Base-by-base conservation (phyloP, 148 eudicot species). In the Simmondsia chinensis region DNA sequence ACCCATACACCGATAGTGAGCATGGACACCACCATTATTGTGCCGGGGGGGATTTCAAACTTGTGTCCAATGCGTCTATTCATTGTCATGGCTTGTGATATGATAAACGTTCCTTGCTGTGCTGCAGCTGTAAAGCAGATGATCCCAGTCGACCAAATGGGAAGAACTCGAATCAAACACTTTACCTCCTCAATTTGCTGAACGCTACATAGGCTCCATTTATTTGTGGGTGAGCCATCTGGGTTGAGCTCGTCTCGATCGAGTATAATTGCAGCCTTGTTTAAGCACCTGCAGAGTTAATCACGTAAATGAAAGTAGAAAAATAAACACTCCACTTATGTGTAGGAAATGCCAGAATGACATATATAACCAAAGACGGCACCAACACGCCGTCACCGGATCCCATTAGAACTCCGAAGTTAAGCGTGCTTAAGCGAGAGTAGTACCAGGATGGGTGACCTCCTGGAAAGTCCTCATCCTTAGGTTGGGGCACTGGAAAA, bases 1-100 rank as follows among this genome's bases (percentile, higher is more conserved):
- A 71, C 20, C 57, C 56, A 66, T 7, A 66, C 9, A 1, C 57
- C 34, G 10, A 61, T 26, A 33, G 46, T 4, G n/a, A 65, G 23
- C 71, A 61, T 65, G 38, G 43, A 19, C 44, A 61, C 33, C 27
- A 66, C 33, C 30, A 33, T 32, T 18, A 24, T 24, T 20, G 51
- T 29, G 8, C 33, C 51, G 15, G 72, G 50, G 3, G 72, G 76
- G 19, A 71, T 60, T 5, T 56, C 20, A 46, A 65, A 65, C 5
- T 12, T 33, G 24, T 14, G 15, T 22, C 23, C 20, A 5, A 56
- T 7, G 43, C 29, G 65, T 21, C 70, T 50, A 23, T 63, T 46
- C 52, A 45, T 37, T 29, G 54, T 61, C 5, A 54, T 38, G 50
- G 75, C 75, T 44, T 70, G 75, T 35, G 54, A 59, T 33, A 70